Base-by-base conservation (phyloP, 371 early-diverging fungal genomes). In the Rhizomucor miehei region DNA sequence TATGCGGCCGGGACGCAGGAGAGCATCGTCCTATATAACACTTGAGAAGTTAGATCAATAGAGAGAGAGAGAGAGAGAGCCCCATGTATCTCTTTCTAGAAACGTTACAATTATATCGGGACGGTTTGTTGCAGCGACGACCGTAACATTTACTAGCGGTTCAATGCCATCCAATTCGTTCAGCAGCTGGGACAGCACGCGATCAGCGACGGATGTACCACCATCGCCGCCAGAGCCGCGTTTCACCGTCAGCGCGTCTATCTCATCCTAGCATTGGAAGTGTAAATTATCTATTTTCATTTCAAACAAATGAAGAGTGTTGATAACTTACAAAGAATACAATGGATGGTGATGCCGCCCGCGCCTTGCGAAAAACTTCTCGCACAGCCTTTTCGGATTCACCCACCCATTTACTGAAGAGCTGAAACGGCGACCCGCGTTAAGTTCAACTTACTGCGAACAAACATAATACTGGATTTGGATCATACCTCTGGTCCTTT, bases 71-170 rank as follows among this genome's bases (percentile, higher is more conserved):
- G n/a, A n/a, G n/a, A n/a, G n/a, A n/a, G n/a, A n/a, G 62, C 96
- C 99, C 87, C 86, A 67, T 45, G 36, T 6, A 43, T 11, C 50
- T 17, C 25, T 8, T 23, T 19, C 12, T 35, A 35, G 6, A 14
- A 12, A 48, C 73, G 52, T n/a, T 75, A 88, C 93, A 60, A 98
- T 88, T 43, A 97, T 90, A 69, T 99, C 99, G 0, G 99, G 99
- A 41, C 99, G 89, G 71, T 99, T 99, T 0, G 99, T 99, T 14
- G 99, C 99, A 0, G 96, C 99, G 1, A 98, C 93, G 1, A 98
- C 89, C 0, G 92, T 95, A 2, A 98, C 98, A 68, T 93, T 90
- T 3, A 90, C 86, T n/a, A 95, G 71, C 0, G 92, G 85, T 47
- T 97, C 96, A 48, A 98, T 89, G 6, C 99, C 99, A 66, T 99